Evolutionary conservation across 1,284 basidiomycete species (phyloP).

Genomic region (Athelia sp.): DNA sequence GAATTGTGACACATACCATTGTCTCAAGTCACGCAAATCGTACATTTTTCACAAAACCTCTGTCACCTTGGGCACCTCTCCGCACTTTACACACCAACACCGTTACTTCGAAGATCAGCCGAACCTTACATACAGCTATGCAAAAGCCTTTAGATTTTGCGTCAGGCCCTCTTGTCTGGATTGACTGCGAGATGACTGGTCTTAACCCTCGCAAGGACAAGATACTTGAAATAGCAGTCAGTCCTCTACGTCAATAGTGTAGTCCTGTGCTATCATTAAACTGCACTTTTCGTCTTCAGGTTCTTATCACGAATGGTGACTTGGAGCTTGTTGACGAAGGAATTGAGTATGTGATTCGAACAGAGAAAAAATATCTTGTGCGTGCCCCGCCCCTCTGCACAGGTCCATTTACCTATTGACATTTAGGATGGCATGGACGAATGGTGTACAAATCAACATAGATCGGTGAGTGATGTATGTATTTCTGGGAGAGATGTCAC

Average conservation of each 20-base stretch:
- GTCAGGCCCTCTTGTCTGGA: slow-evolving; percentile 78
- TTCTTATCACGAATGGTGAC: slow-evolving; percentile 79
- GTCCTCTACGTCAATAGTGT: slow-evolving; percentile 12
- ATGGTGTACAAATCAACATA: slow-evolving; percentile 76
- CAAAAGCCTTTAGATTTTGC: slow-evolving; percentile 33
- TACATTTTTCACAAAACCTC: too few relatives aligned
- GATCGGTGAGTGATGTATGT: slow-evolving; percentile 38
- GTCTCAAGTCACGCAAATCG: too few relatives aligned
- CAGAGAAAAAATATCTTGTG: slow-evolving; percentile 54
- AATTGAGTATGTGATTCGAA: slow-evolving; percentile 65
- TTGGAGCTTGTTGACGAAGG: slow-evolving; percentile 72
- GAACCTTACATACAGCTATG: neutral
- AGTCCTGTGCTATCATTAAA: slow-evolving; percentile 1
- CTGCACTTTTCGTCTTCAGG: slow-evolving; percentile 35
- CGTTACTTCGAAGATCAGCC: too few relatives aligned
- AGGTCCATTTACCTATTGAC: neutral
- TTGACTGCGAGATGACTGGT: slow-evolving; percentile 88
- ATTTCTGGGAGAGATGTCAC: neutral
- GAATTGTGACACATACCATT: too few relatives aligned
- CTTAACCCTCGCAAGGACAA: slow-evolving; percentile 60
- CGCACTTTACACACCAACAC: too few relatives aligned
- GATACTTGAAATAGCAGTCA: slow-evolving; percentile 72
- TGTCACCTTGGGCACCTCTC: too few relatives aligned
- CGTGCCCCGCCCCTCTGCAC: neutral
- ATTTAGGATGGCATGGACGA: slow-evolving; percentile 55